Base-by-base conservation (phyloP, 2,329 filamentous ascomycete species). In the Periconia digitata region DNA sequence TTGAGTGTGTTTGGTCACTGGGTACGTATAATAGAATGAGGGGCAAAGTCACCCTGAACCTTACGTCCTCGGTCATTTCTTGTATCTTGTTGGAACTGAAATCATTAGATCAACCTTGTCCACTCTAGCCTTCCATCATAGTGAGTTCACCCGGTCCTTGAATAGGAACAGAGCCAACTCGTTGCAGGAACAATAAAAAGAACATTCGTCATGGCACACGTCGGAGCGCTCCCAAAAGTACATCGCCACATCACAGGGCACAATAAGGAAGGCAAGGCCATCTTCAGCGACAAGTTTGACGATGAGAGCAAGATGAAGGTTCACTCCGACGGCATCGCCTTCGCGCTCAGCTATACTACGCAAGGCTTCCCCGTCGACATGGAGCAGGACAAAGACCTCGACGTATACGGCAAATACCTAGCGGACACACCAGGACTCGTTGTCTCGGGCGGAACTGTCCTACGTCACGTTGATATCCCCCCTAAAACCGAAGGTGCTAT, bases 261-360 rank as follows among this genome's bases (percentile, higher is more conserved):
- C 51, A 56, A 71, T 23, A 52, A 58, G 8, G 50, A 67, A 32
- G 69, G 69, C 46, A 65, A 71, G 46, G 68, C 67, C 35, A 56
- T 72, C 38, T 72, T 72, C 56, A 67, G 63, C 55, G 55, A 60
- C 21, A 64, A 63, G 38, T 59, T 73, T 40, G 53, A 56, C 42
- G 70, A 72, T 29, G 69, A 70, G 44, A 67, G 58, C 48, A 63
- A 59, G 24, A 69, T 71, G 67, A 60, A 58, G 54, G 51, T 56
- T 60, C 72, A 66, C 62, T 72, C 62, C 51, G 74, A 77, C 53
- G 73, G 74, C 34, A 74, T 78, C 27, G 70, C 68, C 15, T 81
- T 81, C 56, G 72, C 70, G 23, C 73, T 81, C 24, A 72, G 70
- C 49, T 82, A 81, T 63, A 74, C 75, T 7, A 77, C 80, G 4